Percentiles rank a stretch among this genome's conserved stretches.
Conservation (phyloP, 2,329 filamentous ascomycete species). For the Parasarocladium wereldwijsianum region DNA sequence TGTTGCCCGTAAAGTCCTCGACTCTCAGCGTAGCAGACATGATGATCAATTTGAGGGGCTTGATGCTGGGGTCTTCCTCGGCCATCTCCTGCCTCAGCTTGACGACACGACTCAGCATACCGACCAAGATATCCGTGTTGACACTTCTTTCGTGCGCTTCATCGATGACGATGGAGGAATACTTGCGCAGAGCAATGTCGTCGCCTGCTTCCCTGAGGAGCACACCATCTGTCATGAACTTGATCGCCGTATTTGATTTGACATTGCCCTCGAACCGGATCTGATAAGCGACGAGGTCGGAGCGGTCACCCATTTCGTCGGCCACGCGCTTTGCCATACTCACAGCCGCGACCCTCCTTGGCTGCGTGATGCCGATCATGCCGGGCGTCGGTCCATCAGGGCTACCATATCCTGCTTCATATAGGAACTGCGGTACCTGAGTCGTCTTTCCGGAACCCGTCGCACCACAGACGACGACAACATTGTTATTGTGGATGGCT, state of each 20-base stretch:
- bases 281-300: slow-evolving; percentile 73
- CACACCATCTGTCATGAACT: slow-evolving; percentile 99
- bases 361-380: slow-evolving; percentile 91
- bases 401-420: slow-evolving; percentile 82
- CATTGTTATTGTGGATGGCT: slow-evolving; percentile 80
- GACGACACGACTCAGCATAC: slow-evolving; percentile 88
- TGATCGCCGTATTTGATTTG: slow-evolving; percentile 69
- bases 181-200: slow-evolving; percentile 77
- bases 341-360: slow-evolving; percentile 83
- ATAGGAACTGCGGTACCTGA: slow-evolving; percentile 90
- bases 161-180: slow-evolving; percentile 88
- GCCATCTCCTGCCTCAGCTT: slow-evolving; percentile 65
- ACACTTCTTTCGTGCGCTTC: slow-evolving; percentile 95
- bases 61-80: slow-evolving; percentile 52
- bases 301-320: slow-evolving; percentile 67
- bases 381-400: slow-evolving; percentile 66
- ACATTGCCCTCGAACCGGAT: slow-evolving; percentile 88
- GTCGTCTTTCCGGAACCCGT: slow-evolving; percentile 98
- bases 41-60: slow-evolving; percentile 82
- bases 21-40: slow-evolving; percentile 95
- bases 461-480: slow-evolving; percentile 83
- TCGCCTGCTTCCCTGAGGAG: slow-evolving; percentile 80
- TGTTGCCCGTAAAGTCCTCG: slow-evolving; percentile 78
- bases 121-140: slow-evolving; percentile 96
- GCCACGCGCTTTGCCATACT: slow-evolving; percentile 91